Percentiles rank a stretch among this genome's conserved stretches.
These are phyloP conservation scores for Colletotrichum sp. DNA, from an alignment of 2,329 filamentous ascomycete genomes.

Conservation along the genomic window DNA sequence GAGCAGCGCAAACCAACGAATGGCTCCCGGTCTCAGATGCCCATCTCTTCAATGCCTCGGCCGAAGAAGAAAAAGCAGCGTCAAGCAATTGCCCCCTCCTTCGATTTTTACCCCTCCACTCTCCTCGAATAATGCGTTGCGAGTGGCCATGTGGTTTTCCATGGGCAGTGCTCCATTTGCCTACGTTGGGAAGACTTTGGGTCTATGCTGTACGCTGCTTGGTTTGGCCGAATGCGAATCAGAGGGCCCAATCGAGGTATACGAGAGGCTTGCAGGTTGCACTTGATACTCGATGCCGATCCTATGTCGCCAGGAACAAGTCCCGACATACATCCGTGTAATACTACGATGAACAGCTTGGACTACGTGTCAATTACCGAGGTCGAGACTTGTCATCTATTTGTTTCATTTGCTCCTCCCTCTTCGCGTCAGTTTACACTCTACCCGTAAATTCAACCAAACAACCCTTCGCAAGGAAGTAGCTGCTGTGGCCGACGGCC, in stretches of 20 bases:
- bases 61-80: background rate
- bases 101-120: too few relatives aligned
- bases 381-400: background rate
- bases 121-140: background rate
- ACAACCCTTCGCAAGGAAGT: background rate
- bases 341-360: background rate
- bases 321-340: background rate
- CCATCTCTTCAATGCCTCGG: background rate
- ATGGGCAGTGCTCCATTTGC: background rate
- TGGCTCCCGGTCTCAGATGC: background rate
- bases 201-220: background rate
- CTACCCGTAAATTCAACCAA: background rate
- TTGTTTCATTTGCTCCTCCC: background rate
- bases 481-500: background rate
- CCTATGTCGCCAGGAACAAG: background rate
- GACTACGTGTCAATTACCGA: background rate
- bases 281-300: background rate
- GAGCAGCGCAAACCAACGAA: background rate
- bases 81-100: background rate
- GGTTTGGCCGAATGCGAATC: background rate
- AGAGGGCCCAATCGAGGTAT: background rate
- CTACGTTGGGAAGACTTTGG: background rate
- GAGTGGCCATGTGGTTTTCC: background rate
- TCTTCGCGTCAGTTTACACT: background rate
- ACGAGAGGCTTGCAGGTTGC: background rate